Conservation (phyloP, 2,329 filamentous ascomycete species). For the Aspergillus hortae region DNA sequence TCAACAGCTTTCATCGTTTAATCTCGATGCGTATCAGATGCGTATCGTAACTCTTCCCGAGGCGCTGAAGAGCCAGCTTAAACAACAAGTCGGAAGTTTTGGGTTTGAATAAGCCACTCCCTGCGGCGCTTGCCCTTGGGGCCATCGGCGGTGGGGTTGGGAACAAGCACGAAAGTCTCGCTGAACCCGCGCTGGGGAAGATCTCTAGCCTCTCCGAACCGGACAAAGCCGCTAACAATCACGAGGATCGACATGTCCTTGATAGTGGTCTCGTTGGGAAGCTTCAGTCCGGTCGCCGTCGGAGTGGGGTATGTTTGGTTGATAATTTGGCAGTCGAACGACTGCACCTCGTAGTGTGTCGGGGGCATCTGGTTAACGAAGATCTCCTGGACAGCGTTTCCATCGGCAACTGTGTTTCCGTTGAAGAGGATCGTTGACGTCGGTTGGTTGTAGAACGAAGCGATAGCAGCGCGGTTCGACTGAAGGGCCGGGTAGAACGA, state of each 20-base stretch:
- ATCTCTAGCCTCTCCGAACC: slow-evolving; percentile 61
- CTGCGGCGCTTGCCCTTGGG: slow-evolving; percentile 54
- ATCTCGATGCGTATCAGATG: neutral
- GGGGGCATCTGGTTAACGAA: slow-evolving; percentile 63
- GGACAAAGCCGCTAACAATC: slow-evolving; percentile 69
- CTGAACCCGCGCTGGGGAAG: slow-evolving; percentile 68
- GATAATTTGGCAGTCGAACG: slow-evolving; percentile 72
- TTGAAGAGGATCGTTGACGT: slow-evolving; percentile 73
- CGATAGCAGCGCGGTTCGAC: slow-evolving; percentile 54
- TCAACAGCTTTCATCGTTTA: neutral
- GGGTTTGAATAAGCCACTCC: slow-evolving; percentile 66
- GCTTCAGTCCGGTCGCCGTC: slow-evolving; percentile 34
- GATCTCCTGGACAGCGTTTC: slow-evolving; percentile 63
- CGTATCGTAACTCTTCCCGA: neutral
- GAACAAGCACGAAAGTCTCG: slow-evolving; percentile 77
- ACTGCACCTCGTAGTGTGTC: slow-evolving; percentile 69
- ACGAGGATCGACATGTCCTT: slow-evolving; percentile 68
- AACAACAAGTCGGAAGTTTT: slow-evolving; percentile 62
- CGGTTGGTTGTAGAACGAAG: slow-evolving; percentile 65
- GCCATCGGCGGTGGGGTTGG: slow-evolving; percentile 55
- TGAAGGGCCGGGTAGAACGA: slow-evolving; percentile 74
- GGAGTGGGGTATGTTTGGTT: slow-evolving; percentile 66
- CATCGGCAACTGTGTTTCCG: slow-evolving; percentile 63
- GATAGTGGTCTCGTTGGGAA: slow-evolving; percentile 39
- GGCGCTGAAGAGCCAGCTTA: slow-evolving; percentile 21